These are phyloP conservation scores for Chrysoporthe puriensis DNA, from an alignment of 2,329 filamentous ascomycete genomes.

Conservation along the genomic window DNA sequence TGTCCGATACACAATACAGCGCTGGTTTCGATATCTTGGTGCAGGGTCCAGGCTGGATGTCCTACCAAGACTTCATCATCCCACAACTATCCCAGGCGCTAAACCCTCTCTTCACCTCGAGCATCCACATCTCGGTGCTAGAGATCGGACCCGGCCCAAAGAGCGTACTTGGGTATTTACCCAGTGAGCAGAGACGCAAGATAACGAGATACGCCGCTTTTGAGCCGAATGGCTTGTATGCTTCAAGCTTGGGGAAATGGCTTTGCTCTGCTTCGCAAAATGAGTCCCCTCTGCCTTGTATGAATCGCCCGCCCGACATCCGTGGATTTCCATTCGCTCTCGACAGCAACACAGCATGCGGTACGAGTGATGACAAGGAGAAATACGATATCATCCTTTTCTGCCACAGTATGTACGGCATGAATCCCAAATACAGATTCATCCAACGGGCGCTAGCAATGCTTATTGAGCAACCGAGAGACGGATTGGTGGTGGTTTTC, in stretches of 20 bases:
- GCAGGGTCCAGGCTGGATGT: conserved; percentile 39
- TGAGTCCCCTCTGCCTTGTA: conserved; percentile 44
- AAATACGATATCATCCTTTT: conserved; percentile 62
- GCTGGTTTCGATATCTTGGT: conserved; percentile 50
- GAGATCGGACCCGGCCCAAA: conserved; percentile 63
- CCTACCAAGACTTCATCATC: conserved; percentile 55
- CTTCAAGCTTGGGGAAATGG: conserved; percentile 46
- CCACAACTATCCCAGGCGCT: conserved; percentile 52
- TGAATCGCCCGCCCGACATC: conserved; percentile 46
- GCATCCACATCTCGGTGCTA: conserved; percentile 52
- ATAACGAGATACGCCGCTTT: conserved; percentile 57
- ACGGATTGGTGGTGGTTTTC: conserved; percentile 56
- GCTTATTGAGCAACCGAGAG: conserved; percentile 45
- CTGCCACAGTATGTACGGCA: conserved; percentile 67
- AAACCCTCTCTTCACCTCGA: conserved; percentile 44
- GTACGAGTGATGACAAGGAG: conserved; percentile 34
- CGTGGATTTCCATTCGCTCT: conserved; percentile 43
- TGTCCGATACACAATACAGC: conserved; percentile 54
- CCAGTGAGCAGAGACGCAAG: conserved; percentile 44
- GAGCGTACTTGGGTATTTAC: conserved; percentile 56
- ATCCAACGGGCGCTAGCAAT: conserved; percentile 52
- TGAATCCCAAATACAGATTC: conserved; percentile 51
- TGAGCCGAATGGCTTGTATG: conserved; percentile 55
- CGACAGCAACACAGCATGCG: conserved; percentile 33
- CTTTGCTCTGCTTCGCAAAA: conserved; percentile 38